Evolutionary conservation across 352 stramenopile genomes (phyloP).

Genomic region (Phytopythium litorale): DNA sequence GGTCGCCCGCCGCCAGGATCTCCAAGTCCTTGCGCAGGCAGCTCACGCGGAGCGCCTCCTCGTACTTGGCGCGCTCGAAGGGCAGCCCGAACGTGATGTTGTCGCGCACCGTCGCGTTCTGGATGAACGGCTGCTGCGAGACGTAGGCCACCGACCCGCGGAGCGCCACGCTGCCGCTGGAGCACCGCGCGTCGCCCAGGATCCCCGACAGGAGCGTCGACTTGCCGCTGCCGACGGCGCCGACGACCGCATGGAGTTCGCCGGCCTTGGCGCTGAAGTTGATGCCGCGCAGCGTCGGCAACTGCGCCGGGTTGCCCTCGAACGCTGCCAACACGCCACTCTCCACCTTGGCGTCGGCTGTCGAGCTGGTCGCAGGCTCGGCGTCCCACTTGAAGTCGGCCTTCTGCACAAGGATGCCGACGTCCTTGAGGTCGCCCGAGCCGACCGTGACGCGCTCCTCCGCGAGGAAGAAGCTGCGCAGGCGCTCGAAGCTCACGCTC

Average conservation of each 20-base stretch:
- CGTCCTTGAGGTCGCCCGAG: slow-evolving; percentile 70
- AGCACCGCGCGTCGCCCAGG: slow-evolving; percentile 53
- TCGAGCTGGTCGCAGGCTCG: slow-evolving; percentile 9
- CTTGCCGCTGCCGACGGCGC: slow-evolving; percentile 59
- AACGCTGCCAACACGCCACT: slow-evolving; percentile 15
- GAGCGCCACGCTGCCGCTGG: slow-evolving; percentile 46
- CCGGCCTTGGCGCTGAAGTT: slow-evolving; percentile 71
- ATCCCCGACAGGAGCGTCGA: slow-evolving; percentile 69
- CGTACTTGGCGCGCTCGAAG: slow-evolving; percentile 60
- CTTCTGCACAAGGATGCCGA: slow-evolving; percentile 43
- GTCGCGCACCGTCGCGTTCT: slow-evolving; percentile 94
- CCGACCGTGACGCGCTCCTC: slow-evolving; percentile 70
- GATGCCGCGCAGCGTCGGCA: slow-evolving; percentile 44
- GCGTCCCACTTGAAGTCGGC: slow-evolving; percentile 73
- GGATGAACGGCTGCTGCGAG: slow-evolving; percentile 95
- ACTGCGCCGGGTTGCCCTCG: slow-evolving; percentile 9
- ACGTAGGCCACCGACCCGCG: slow-evolving; percentile 93
- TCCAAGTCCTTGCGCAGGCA: slow-evolving; percentile 84
- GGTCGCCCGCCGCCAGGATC: slow-evolving; percentile 90
- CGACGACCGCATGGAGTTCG: slow-evolving; percentile 56
- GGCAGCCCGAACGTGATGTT: slow-evolving; percentile 96
- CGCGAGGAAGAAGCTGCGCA: slow-evolving; percentile 64
- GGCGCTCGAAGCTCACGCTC: slow-evolving; percentile 54
- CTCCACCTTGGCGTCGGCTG: slow-evolving; percentile 34
- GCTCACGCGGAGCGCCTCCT: slow-evolving; percentile 59